phyloP scores from a whole-genome alignment of 1,284 basidiomycete species.

The Leccinum pachyderme region DNA sequence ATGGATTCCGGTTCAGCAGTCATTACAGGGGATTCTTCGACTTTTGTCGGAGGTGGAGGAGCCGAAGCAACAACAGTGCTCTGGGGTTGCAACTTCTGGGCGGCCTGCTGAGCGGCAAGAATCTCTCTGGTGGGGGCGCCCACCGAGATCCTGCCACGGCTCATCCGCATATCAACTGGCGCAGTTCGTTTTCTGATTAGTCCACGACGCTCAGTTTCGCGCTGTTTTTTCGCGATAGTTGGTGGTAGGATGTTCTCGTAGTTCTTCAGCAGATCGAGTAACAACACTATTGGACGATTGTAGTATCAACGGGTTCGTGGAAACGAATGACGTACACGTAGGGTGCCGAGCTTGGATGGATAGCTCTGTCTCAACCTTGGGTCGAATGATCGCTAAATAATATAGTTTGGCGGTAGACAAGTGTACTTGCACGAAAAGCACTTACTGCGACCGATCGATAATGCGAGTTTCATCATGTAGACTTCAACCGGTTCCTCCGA shows the following conservation, averaged over 20 bases:
- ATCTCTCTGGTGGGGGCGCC: conserved; percentile 77
- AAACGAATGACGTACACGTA: conserved; percentile 48
- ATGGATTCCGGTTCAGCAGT: conserved; percentile 14
- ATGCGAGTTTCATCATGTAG: conserved; percentile 82
- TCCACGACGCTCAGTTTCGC: conserved; percentile 78
- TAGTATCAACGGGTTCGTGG: background rate
- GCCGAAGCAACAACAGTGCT: conserved; percentile 17
- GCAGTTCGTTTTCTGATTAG: conserved; percentile 86
- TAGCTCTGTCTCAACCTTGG: conserved; percentile 77
- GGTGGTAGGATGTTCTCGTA: conserved; percentile 78
- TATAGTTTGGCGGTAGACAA: conserved; percentile 1
- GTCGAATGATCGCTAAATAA: conserved; percentile 71
- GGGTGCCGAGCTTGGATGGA: conserved; percentile 87
- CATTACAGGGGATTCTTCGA: conserved; percentile 6
- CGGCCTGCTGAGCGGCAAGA: conserved; percentile 70
- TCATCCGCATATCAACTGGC: conserved; percentile 85
- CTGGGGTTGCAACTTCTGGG: conserved; percentile 45
- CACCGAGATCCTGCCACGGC: conserved; percentile 69
- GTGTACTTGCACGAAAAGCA: conserved; percentile 10
- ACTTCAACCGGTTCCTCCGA: conserved; percentile 71
- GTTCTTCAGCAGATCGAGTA: conserved; percentile 82
- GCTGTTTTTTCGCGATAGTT: conserved; percentile 80
- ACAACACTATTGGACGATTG: conserved; percentile 49
- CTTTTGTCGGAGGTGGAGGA: background rate
- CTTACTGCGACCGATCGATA: conserved; percentile 84